Conservation (phyloP, 768 basidiomycete genomes). For the Dendrothele bispora region DNA sequence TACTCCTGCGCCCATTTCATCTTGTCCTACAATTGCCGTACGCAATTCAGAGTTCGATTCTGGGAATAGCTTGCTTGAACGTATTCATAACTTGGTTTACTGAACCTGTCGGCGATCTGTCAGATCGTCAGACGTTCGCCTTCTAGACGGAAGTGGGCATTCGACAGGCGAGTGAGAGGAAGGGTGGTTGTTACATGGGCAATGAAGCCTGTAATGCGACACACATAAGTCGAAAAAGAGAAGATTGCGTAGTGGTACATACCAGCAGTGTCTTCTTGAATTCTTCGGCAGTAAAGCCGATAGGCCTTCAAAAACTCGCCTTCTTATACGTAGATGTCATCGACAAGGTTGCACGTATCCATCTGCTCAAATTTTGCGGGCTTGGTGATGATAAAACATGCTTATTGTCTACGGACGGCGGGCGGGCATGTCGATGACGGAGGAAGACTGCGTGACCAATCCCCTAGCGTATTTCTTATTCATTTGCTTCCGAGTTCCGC, state of each 20-base stretch:
- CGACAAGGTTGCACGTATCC: too few species aligned
- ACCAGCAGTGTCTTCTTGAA: constrained; percentile 2
- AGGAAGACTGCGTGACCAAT: too few species aligned
- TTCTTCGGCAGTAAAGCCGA: neutral
- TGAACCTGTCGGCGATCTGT: neutral
- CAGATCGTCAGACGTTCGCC: neutral
- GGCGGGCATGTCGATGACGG: too few species aligned
- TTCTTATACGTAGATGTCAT: too few species aligned
- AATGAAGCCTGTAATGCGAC: neutral
- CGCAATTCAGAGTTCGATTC: neutral
- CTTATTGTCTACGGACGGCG: too few species aligned
- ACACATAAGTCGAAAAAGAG: neutral
- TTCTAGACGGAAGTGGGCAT: neutral
- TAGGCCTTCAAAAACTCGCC: too few species aligned
- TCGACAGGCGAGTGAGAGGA: neutral
- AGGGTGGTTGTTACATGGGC: constrained; percentile 1
- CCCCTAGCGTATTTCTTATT: too few species aligned
- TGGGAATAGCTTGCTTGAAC: neutral
- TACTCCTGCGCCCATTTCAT: neutral
- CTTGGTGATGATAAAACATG: too few species aligned
- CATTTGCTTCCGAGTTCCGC: too few species aligned
- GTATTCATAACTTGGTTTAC: neutral
- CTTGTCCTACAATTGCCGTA: neutral
- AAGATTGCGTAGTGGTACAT: too few species aligned
- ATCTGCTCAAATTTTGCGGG: too few species aligned